These are phyloP conservation scores for Kewa caespitosa DNA, from an alignment of 179 eudicot genomes.

Conservation along the genomic window DNA sequence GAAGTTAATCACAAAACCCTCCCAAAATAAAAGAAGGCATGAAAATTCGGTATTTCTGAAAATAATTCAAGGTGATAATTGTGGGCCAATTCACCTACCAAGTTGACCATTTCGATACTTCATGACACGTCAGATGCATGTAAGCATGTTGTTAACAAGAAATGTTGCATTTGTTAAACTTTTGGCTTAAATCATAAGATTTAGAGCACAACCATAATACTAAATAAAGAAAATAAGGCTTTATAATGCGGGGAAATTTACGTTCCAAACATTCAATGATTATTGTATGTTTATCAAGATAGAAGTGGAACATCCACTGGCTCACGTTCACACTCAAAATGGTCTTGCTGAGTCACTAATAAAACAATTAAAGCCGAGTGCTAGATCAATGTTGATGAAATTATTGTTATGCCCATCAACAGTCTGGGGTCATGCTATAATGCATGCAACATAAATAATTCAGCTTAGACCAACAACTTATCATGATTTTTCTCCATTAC, in stretches of 20 bases:
- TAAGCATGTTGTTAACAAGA: not conserved
- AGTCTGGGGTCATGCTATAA: constrained; percentile 15
- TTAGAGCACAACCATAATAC: constrained; percentile 5
- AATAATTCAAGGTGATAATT: too few relatives aligned
- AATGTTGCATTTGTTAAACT: not conserved
- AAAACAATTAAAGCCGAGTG: not conserved
- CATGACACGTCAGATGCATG: too few relatives aligned
- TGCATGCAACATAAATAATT: constrained; percentile 1
- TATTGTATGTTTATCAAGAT: not conserved
- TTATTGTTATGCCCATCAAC: not conserved
- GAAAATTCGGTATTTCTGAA: too few relatives aligned
- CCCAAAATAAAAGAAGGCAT: too few relatives aligned
- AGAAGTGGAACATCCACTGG: not conserved
- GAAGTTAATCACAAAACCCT: too few relatives aligned
- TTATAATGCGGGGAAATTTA: not conserved
- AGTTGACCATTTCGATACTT: too few relatives aligned
- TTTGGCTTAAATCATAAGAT: not conserved
- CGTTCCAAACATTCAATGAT: not conserved
- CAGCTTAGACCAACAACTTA: constrained; percentile 10
- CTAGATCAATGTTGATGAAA: constrained; percentile 7
- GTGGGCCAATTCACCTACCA: too few relatives aligned
- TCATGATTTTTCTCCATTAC: not conserved
- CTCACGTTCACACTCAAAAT: not conserved
- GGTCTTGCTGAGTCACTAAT: not conserved
- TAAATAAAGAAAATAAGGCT: constrained; percentile 5